phyloP scores from a whole-genome alignment of 257 asterid genomes.

The Solanum rostratum region DNA sequence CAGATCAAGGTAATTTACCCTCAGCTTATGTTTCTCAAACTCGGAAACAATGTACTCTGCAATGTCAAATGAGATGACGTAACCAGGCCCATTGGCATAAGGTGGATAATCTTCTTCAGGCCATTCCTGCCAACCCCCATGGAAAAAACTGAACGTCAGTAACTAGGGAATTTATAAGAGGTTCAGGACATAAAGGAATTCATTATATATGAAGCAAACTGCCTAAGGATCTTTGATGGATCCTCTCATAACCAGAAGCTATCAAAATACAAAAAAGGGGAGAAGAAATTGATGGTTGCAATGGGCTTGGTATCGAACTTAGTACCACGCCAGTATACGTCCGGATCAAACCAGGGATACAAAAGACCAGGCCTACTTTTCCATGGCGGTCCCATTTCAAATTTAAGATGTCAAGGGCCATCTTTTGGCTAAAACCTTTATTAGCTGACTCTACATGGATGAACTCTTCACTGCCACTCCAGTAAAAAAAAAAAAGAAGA shows the following conservation, averaged over 20 bases:
- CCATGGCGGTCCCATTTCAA: neutral
- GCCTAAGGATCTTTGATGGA: neutral
- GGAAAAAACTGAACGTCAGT: neutral
- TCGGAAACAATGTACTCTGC: constrained; percentile 52
- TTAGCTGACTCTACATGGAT: neutral
- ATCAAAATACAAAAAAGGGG: neutral
- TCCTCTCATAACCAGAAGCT: neutral
- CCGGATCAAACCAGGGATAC: neutral
- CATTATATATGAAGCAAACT: neutral
- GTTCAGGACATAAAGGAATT: neutral
- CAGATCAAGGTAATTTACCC: constrained; percentile 31
- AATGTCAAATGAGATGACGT: constrained; percentile 66
- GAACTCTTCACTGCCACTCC: neutral
- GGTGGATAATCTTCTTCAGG: constrained; percentile 92
- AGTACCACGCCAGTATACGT: neutral
- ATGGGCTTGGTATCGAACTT: neutral
- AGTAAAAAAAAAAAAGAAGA: neutral
- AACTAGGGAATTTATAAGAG: neutral
- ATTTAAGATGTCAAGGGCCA: neutral
- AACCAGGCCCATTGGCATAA: constrained; percentile 96
- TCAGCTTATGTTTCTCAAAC: constrained; percentile 76
- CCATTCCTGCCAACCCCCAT: constrained; percentile 68
- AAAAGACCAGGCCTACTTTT: neutral
- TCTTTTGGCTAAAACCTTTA: neutral
- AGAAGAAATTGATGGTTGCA: neutral